Base-by-base conservation (phyloP, 106 monocot genomes). In the Dactylorhiza incarnata region DNA sequence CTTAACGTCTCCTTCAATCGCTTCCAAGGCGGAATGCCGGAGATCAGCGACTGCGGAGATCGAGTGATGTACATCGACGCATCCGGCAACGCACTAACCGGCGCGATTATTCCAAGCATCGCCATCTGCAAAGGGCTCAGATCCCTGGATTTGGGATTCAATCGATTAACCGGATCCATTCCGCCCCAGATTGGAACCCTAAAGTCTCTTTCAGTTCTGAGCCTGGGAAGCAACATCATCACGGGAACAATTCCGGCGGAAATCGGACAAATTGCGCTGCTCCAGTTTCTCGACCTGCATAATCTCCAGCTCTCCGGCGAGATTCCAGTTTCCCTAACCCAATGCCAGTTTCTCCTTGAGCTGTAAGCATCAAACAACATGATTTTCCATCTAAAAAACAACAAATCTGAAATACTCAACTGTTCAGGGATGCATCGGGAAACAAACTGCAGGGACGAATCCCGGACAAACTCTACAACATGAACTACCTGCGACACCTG, bases 1-100 rank as follows among this genome's bases (percentile, higher is more conserved):
- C 86, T 97, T 71, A 91, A 97, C 46, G 73, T 73, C 6, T 97
- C 97, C 0, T 83, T 55, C 68, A 97, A 97, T 70, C 23, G 54
- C 0, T 94, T 97, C 48, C 44, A 62, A 2, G 94, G 91, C 0
- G 73, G 76, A 49, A 76, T 97, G 51, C 84, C 85, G 9, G 81
- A 71, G 24, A 73, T 83, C 6, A 43, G 71, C 9, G 29, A 45
- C 6, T 97, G 97, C 15, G 81, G 89, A 22, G 76, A 73, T 25
- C 84, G 76, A 17, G 49, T 97, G 66, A 80, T 61, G 24, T 80
- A 50, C 61, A 66, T 94, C 3, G 97, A 97, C 58, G 76, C 73
- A n/a, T 86, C 89, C 6, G 73, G 80, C 11, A 94, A 99, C 56
- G 51, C 76, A 17, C 66, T 99, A 69, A 56, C 58, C 45, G 84